Evolutionary conservation across 2,329 filamentous ascomycete genomes (phyloP).

Genomic region (Arthrobotrys musiformis): DNA sequence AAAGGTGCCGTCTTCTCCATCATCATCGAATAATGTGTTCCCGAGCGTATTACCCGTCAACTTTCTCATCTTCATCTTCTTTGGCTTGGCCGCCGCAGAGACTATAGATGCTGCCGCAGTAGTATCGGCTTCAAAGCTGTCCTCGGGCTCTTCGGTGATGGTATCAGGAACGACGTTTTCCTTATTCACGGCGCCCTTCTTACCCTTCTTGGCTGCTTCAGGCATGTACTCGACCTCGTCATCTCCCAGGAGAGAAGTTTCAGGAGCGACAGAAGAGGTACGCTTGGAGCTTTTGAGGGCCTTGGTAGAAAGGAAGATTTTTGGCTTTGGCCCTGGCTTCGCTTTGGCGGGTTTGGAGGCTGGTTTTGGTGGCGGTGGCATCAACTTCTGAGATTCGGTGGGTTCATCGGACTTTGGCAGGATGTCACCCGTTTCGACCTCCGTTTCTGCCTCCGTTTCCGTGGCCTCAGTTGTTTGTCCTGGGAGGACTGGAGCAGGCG

Average conservation of each 20-base stretch:
- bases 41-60: slow-evolving; percentile 72
- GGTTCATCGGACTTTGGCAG: slow-evolving; percentile 43
- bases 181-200: slow-evolving; percentile 58
- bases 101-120: slow-evolving; percentile 62
- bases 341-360: slow-evolving; percentile 55
- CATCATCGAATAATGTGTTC: slow-evolving; percentile 76
- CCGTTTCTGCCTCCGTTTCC: slow-evolving; percentile 51
- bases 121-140: slow-evolving; percentile 40
- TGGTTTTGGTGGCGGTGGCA: slow-evolving; percentile 54
- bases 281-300: slow-evolving; percentile 66
- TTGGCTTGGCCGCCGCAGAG: slow-evolving; percentile 60
- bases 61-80: slow-evolving; percentile 74
- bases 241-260: slow-evolving; percentile 60
- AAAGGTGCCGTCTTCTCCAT: slow-evolving; percentile 67
- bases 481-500: slow-evolving; percentile 26
- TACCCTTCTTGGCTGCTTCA: slow-evolving; percentile 56
- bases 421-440: slow-evolving; percentile 42
- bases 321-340: slow-evolving; percentile 60
- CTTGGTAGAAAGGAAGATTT: slow-evolving; percentile 66
- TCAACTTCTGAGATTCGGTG: slow-evolving; percentile 56
- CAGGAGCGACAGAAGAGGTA: slow-evolving; percentile 49
- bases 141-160: slow-evolving; percentile 41
- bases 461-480: slow-evolving; percentile 34
- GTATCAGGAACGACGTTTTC: slow-evolving; percentile 55
- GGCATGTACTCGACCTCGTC: slow-evolving; percentile 62